A percentile compares a stretch with the other conserved stretches of the same genome.
These are phyloP conservation scores for Arthonia radiata DNA, from an alignment of 495 filamentous ascomycete genomes.

Conservation along the genomic window DNA sequence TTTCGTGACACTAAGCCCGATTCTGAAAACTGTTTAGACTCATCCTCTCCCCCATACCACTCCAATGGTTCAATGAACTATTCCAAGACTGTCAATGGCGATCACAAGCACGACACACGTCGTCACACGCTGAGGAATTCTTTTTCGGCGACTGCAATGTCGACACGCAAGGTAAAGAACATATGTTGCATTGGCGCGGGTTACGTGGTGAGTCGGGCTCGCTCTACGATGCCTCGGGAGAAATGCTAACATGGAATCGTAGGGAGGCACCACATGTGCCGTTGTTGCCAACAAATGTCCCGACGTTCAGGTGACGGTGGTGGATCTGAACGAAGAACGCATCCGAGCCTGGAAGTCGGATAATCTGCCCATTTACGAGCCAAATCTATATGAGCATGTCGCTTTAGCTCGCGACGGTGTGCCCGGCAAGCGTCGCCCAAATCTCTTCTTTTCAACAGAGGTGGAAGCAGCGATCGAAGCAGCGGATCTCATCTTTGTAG, in stretches of 20 bases:
- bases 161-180: conserved; percentile 20
- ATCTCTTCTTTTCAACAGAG: conserved; percentile 49
- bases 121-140: no score
- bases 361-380: conserved; percentile 56
- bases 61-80: no score
- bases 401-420: conserved; percentile 33
- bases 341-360: conserved; percentile 48
- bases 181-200: conserved; percentile 40
- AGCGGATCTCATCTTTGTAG: conserved; percentile 54
- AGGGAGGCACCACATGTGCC: conserved; percentile 52
- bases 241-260: no score
- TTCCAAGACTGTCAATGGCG: no score
- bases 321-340: conserved; percentile 39
- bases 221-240: no score
- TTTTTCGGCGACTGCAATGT: no score
- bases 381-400: conserved; percentile 43
- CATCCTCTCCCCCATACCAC: no score
- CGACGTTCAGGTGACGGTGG: conserved; percentile 39
- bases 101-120: no score
- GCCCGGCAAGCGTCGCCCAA: no score
- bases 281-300: conserved; percentile 52
- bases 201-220: conserved; percentile 37
- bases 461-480: conserved; percentile 31
- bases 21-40: no score
- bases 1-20: no score